These are phyloP conservation scores for Quercus aquifolioides DNA, from an alignment of 306 rosid species.

Conservation along the genomic window DNA sequence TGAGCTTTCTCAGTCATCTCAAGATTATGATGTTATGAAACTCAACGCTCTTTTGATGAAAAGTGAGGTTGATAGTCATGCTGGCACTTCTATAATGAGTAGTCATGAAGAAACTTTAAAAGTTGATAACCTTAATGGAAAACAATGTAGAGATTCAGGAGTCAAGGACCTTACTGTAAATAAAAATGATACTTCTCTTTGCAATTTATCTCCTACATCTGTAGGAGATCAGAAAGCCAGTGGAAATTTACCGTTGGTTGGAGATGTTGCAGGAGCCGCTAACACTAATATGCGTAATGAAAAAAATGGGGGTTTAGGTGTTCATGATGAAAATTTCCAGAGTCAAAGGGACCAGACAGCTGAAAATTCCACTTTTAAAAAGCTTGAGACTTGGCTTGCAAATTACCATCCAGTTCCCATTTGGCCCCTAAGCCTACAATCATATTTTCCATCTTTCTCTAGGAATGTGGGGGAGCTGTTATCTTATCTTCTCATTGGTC, in stretches of 20 bases:
- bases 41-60: constrained; percentile 37
- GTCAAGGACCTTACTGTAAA: constrained; percentile 17
- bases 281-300: constrained; percentile 20
- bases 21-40: constrained; percentile 30
- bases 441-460: constrained; percentile 36
- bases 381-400: constrained; percentile 27
- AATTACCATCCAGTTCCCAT: constrained; percentile 34
- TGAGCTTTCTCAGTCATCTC: constrained; percentile 35
- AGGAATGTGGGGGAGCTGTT: constrained; percentile 44
- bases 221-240: constrained; percentile 28
- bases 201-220: constrained; percentile 15
- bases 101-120: constrained; percentile 19
- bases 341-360: constrained; percentile 32
- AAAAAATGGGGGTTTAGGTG: constrained; percentile 33
- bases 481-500: constrained; percentile 33
- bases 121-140: constrained; percentile 20
- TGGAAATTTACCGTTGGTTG: constrained; percentile 21
- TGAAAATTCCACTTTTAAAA: constrained; percentile 31
- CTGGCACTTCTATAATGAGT: constrained; percentile 19
- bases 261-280: constrained; percentile 26
- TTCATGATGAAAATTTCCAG: constrained; percentile 23
- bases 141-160: constrained; percentile 22
- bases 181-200: constrained; percentile 18
- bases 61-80: constrained; percentile 39
- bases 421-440: constrained; percentile 40